Base-by-base conservation (phyloP, 805 yeast genomes). In the Nakazawaea ernobii region DNA sequence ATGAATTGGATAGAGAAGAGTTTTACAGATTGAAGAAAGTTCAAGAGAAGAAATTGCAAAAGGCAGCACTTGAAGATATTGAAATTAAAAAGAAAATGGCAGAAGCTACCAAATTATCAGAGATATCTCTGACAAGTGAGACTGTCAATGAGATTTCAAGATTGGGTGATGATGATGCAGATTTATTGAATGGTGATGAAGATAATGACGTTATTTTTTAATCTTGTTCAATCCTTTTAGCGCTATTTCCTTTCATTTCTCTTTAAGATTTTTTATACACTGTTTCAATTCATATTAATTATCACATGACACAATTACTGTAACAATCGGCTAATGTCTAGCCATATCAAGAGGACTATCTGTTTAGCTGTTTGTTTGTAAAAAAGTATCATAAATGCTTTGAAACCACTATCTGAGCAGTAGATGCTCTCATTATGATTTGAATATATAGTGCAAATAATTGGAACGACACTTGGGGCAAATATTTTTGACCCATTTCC, bases 1-100 rank as follows among this genome's bases (percentile, higher is more conserved):
- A 94, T 68, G 99, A 92, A 70, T 77, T 94, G 65, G 98, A 94
- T 65, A 86, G 99, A 77, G 99, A 92, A 70, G 99, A 92, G 69
- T 92, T 92, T 63, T 94, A 91, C 71, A 77, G 99, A 60, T 79
- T 92, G 71, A 94, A 94, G 74, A 92, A 92, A 68, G 97, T 92
- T 45, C 96, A 90, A 67, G 95, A 87, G 61, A 89, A 88, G 82
- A 90, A 90, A 67, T 95, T 89, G 68, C 76, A 80, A 49, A 92
- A 86, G 46, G 77, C 75, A 17, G 90, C 87, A 3, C 77, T 74
- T 20, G 73, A 74, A 26, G 94, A 84, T 53, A 75, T 73, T 17
- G 86, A 78, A 54, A 74, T 52, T 56, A 57, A 50, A 62, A 53
- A 8, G 57, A 63, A 48, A 59, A 59, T 50, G 63, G 59, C 35